A percentile compares a stretch with the other conserved stretches of the same genome.
Conservation (phyloP, 192 early-diverging fungal species). For the Paraglomus brasilianum region DNA sequence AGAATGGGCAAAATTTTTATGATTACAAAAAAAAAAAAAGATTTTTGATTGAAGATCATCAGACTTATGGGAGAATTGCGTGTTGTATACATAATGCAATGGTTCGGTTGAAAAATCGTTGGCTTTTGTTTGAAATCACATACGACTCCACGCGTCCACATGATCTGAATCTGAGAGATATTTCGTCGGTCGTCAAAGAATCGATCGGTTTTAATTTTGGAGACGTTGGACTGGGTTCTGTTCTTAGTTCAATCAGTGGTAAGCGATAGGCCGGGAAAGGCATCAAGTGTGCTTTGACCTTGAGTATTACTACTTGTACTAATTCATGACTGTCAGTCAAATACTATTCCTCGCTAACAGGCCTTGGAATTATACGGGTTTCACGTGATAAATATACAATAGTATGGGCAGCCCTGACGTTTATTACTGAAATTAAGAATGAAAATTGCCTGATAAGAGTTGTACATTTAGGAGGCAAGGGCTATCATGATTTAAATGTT, state of each 20-base stretch:
- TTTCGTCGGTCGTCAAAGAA: constrained; percentile 38
- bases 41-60: too few relatives aligned
- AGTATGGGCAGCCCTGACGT: constrained; percentile 47
- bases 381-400: constrained; percentile 45
- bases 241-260: constrained; percentile 41
- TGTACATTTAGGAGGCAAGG: constrained; percentile 44
- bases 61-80: too few relatives aligned
- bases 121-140: constrained; percentile 48
- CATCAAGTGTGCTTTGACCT: neutral
- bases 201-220: constrained; percentile 50
- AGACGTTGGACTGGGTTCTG: constrained; percentile 43
- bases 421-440: constrained; percentile 44
- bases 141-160: constrained; percentile 37
- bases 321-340: constrained; percentile 36
- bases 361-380: constrained; percentile 47
- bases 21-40: too few relatives aligned
- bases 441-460: constrained; percentile 41
- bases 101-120: constrained; percentile 56
- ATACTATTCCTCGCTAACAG: constrained; percentile 49
- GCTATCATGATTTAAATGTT: too few relatives aligned
- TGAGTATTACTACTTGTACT: neutral
- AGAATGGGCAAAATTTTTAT: too few relatives aligned
- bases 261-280: constrained; percentile 7
- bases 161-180: constrained; percentile 31
- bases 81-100: constrained; percentile 30